Conservation (phyloP, 768 basidiomycete species). For the Epithele typhae region DNA sequence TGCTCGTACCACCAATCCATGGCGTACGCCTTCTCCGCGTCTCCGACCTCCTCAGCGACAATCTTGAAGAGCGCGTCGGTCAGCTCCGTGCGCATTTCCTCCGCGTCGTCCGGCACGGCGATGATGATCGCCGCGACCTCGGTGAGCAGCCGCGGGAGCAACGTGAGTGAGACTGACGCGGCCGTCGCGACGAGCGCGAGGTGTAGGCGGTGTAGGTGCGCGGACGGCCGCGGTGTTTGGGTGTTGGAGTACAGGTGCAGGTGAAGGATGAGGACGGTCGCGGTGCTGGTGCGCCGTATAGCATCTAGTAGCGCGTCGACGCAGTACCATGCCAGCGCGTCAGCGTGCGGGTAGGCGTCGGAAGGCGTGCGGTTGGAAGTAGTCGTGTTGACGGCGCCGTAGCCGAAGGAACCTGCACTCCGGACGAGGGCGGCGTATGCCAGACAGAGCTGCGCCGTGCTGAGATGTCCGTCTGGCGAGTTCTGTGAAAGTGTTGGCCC, state of each 20-base stretch:
- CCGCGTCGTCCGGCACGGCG: not conserved
- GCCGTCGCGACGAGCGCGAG: constrained; percentile 63
- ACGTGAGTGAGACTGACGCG: constrained; percentile 51
- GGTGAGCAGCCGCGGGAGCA: constrained; percentile 54
- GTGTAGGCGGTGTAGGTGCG: constrained; percentile 49
- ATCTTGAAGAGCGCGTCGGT: constrained; percentile 57
- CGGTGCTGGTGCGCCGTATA: constrained; percentile 28
- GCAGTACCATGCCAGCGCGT: constrained; percentile 66
- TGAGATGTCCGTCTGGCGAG: constrained; percentile 56
- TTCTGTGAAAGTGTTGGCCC: constrained; percentile 47
- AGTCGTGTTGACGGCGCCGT: constrained; percentile 1
- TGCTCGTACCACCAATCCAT: constrained; percentile 74
- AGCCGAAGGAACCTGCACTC: constrained; percentile 46
- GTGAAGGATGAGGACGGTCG: constrained; percentile 17
- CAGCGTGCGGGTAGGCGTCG: constrained; percentile 7
- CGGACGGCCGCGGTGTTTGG: constrained; percentile 8
- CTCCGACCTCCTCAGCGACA: constrained; percentile 60
- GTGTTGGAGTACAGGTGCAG: constrained; percentile 1
- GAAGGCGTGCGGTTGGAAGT: not conserved
- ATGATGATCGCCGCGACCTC: constrained; percentile 30
- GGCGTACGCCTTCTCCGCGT: constrained; percentile 61
- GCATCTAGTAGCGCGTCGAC: constrained; percentile 50
- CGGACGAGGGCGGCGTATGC: constrained; percentile 72
- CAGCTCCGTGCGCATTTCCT: constrained; percentile 38
- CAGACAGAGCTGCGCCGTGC: constrained; percentile 60